phyloP scores from a whole-genome alignment of 1,284 basidiomycete genomes.

The Leccinum griseonigrum region DNA sequence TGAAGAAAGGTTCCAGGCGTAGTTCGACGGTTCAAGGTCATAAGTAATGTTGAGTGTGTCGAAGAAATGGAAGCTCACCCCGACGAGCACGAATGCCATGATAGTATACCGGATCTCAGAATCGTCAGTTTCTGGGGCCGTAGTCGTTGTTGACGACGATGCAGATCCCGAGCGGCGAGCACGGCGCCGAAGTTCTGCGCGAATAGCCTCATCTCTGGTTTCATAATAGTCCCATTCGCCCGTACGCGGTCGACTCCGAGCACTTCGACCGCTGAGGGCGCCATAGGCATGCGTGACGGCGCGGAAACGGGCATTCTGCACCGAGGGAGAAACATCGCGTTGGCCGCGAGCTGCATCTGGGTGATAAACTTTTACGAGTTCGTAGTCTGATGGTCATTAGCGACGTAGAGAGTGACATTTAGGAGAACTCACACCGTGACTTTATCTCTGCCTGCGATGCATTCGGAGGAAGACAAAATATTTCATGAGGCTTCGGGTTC shows the following conservation, averaged over 20 bases:
- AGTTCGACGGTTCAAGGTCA: neutral
- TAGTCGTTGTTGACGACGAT: constrained; percentile 4
- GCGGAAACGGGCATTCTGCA: constrained; percentile 47
- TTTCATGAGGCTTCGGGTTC: constrained; percentile 48
- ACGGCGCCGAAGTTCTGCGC: constrained; percentile 42
- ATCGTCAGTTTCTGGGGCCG: neutral
- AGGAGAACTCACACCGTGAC: constrained; percentile 42
- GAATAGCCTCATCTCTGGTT: constrained; percentile 31
- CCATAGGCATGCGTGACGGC: constrained; percentile 50
- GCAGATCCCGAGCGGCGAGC: constrained; percentile 12
- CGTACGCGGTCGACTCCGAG: neutral
- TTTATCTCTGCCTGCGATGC: constrained; percentile 49
- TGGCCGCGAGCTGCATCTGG: constrained; percentile 42
- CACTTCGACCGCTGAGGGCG: constrained; percentile 25
- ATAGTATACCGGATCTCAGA: constrained; percentile 16
- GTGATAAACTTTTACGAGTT: constrained; percentile 52
- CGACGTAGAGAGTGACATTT: neutral
- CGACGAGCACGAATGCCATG: constrained; percentile 12
- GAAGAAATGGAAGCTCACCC: constrained; percentile 11
- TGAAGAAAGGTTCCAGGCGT: neutral
- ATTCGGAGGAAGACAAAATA: constrained; percentile 47
- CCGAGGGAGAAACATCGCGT: constrained; percentile 29
- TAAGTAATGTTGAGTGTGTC: neutral
- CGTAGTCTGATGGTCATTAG: constrained; percentile 41
- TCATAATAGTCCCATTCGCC: constrained; percentile 5